Evolutionary conservation across 768 basidiomycete genomes (phyloP).

Genomic region (Ramaria rubella): DNA sequence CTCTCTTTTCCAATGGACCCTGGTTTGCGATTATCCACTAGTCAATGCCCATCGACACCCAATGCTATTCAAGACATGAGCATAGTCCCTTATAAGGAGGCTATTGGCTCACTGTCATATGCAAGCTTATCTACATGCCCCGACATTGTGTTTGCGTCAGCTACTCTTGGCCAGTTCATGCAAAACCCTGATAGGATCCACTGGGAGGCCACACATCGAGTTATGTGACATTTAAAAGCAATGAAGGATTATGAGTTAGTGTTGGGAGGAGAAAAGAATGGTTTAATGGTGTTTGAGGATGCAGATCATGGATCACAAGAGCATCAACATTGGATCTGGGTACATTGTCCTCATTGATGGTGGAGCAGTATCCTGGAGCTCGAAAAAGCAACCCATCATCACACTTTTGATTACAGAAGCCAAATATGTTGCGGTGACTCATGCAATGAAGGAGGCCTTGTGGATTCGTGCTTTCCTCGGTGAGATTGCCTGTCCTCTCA

Average conservation of each 20-base stretch:
- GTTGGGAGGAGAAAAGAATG: slow-evolving; percentile 12
- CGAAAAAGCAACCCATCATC: too few species aligned
- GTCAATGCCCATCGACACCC: slow-evolving; percentile 1
- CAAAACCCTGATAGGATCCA: too few species aligned
- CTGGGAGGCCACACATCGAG: slow-evolving; percentile 20
- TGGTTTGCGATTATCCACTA: background rate
- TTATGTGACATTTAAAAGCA: slow-evolving; percentile 20
- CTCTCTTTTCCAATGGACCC: slow-evolving; percentile 7
- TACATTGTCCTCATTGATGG: too few species aligned
- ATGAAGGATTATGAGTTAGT: slow-evolving; percentile 15
- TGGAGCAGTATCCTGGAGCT: too few species aligned
- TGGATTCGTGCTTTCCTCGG: too few species aligned
- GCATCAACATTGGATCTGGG: too few species aligned
- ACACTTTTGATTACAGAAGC: too few species aligned
- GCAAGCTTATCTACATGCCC: slow-evolving; percentile 22
- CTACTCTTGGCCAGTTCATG: slow-evolving; percentile 38
- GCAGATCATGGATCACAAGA: slow-evolving; percentile 22
- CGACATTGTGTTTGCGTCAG: slow-evolving; percentile 24
- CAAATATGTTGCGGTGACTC: too few species aligned
- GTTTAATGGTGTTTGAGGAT: slow-evolving; percentile 19
- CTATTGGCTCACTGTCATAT: slow-evolving; percentile 28
- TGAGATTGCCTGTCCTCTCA: too few species aligned
- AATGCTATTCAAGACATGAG: slow-evolving; percentile 4
- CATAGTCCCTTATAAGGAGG: slow-evolving; percentile 18
- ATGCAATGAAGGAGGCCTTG: too few species aligned